phyloP scores from a whole-genome alignment of 164 flowering plant genomes.

The Piper betle region DNA sequence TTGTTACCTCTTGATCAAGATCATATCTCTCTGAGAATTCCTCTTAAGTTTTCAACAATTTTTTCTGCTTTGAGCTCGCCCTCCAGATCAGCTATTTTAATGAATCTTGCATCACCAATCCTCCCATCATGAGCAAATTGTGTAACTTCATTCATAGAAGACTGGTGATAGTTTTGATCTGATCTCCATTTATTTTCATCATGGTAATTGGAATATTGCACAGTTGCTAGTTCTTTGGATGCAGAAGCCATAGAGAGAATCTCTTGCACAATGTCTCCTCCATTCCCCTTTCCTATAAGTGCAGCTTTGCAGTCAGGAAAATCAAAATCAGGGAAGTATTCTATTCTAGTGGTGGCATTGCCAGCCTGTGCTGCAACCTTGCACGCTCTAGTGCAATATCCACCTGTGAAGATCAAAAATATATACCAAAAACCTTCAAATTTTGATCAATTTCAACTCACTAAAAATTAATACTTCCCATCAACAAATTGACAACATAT shows the following conservation, averaged over 20 bases:
- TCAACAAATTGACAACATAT: no score
- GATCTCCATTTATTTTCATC: constrained; percentile 23
- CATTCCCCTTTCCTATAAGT: constrained; percentile 10
- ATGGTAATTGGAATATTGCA: constrained; percentile 4
- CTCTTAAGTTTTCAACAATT: constrained; percentile 52
- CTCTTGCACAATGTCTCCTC: constrained; percentile 41
- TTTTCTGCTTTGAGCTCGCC: constrained; percentile 28
- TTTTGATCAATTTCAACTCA: no score
- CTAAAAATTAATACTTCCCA: no score
- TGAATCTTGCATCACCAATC: constrained; percentile 12
- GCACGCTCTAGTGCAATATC: constrained; percentile 76
- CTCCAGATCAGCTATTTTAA: constrained; percentile 31
- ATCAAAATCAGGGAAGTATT: constrained; percentile 38
- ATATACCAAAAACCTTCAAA: no score
- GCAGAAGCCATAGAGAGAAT: constrained; percentile 62
- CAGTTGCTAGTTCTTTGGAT: constrained; percentile 37
- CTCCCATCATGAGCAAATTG: constrained; percentile 8
- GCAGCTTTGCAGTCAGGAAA: constrained; percentile 12
- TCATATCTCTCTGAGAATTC: constrained; percentile 57
- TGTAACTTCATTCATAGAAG: constrained; percentile 23
- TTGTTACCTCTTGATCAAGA: constrained; percentile 43
- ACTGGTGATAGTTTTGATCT: constrained; percentile 6
- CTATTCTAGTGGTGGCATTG: constrained; percentile 58
- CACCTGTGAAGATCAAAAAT: constrained; percentile 26
- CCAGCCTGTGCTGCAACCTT: constrained; percentile 55